Conservation (phyloP, 129 eudicot species). For the Sambucus nigra region DNA sequence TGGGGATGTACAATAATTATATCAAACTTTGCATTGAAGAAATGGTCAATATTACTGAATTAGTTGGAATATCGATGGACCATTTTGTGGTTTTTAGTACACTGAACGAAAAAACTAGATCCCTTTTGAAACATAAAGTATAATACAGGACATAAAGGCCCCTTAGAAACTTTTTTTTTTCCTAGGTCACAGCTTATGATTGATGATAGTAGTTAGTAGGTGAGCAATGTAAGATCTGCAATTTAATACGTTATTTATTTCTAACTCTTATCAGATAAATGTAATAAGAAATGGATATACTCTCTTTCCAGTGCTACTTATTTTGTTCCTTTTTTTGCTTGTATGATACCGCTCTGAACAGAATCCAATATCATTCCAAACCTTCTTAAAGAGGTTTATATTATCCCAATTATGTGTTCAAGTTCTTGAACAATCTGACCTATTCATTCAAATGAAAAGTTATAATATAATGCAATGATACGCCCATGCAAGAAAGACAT, state of each 20-base stretch:
- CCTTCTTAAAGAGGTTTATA: slow-evolving; percentile 73
- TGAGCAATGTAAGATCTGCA: background rate
- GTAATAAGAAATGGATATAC: slow-evolving; percentile 20
- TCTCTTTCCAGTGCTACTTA: slow-evolving; percentile 68
- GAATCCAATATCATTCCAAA: slow-evolving; percentile 80
- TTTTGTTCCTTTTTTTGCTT: slow-evolving; percentile 74
- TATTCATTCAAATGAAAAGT: slow-evolving; percentile 24
- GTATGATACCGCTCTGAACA: slow-evolving; percentile 83
- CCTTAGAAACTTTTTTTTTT: background rate
- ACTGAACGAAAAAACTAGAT: background rate
- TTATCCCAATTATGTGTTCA: slow-evolving; percentile 63
- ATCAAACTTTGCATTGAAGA: background rate
- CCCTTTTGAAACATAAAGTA: background rate
- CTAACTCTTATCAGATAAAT: slow-evolving; percentile 5
- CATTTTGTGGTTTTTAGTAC: background rate
- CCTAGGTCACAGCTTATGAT: background rate
- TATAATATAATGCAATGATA: slow-evolving; percentile 5
- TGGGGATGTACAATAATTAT: background rate
- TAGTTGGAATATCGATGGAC: too few species aligned
- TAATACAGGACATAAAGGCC: background rate
- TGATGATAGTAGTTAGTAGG: slow-evolving; percentile 1
- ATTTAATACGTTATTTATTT: slow-evolving; percentile 1
- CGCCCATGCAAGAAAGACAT: background rate
- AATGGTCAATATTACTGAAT: background rate
- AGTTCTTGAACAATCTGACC: slow-evolving; percentile 76